Evolutionary conservation across 768 basidiomycete species (phyloP), one percentile per base, ranked within the genome.

Genomic region (Lentinula sp.): DNA sequence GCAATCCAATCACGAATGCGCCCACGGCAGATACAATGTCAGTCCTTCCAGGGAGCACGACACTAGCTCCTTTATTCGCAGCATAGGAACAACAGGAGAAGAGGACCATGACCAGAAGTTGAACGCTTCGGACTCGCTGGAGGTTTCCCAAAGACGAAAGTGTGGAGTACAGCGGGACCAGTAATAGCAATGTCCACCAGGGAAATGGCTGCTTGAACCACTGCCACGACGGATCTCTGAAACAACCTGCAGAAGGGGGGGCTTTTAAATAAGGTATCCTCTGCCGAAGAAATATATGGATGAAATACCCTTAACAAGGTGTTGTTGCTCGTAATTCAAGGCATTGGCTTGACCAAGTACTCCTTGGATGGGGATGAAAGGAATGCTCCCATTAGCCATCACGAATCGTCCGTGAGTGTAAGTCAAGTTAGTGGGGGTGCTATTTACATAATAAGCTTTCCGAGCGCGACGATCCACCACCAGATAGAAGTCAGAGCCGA

Each of bases 181-280:
- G 77, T 71, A 87, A 73, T 69, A 90, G 82, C 65, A 88, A 71
- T n/a, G 85, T 79, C 89, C 90, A 93, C 84, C 84, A 88, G 1
- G 93, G 93, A 67, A 92, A 80, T 4, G 85, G 81, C 66, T 90
- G 88, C 65, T 84, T 80, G 73, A 80, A 89, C 88, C 90, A 93
- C 2, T 85, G 84, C 87, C 88, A 91, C 23, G 69, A 69, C 2
- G 88, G 82, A 61, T 91, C 81, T 51, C 92, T 85, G 64, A 84
- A 81, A 70, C 93, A 95, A 28, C 89, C 90, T 89, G 70, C 7
- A 9, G 12, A 20, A 20, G 10, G 12, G 18, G 58, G 60, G 3
- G n/a, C 12, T 42, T 43, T 23, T 23, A 41, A 4, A 12, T 10
- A 20, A 20, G 23, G 13, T 28, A 6, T 42, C 6, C 20, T 7